Base-by-base conservation (phyloP, 129 eudicot genomes). In the Pseudognaphalium luteoalbum region DNA sequence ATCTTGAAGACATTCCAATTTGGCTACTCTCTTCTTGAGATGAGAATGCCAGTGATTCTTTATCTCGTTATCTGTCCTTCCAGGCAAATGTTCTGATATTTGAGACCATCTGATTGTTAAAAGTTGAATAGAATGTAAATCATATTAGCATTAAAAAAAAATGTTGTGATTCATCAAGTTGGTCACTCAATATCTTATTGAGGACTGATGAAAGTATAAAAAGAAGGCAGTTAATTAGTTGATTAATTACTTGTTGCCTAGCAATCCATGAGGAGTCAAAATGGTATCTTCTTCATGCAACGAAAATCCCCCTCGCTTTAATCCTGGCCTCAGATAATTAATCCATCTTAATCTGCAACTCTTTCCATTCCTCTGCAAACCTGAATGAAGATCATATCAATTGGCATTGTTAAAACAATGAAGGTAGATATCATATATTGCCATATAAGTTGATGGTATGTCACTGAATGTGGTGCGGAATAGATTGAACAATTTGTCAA, bases 41-140 rank as follows among this genome's bases (percentile, higher is more conserved):
- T 63, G 39, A 29, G 68, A 63, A 63, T 63, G 19, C 68, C 68
- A 30, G 7, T 28, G 39, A 32, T 63, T 30, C 21, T 63, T 30
- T 63, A 63, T 63, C 68, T 63, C 68, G 21, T 63, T 63, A 63
- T 30, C 68, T 0, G 68, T 63, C 20, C 68, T 63, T 63, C 68
- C 68, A 28, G 68, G 68, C 37, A 63, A 63, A 63, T 63, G 41
- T 63, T 63, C 42, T 15, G 68, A 63, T 28, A 63, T 63, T 16
- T 63, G 68, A 63, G 68, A 63, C 68, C 68, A 30, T 37, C 68
- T 63, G 68, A 58, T 19, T 9, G 3, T n/a, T 32, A 10, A 15
- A 63, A 63, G 12, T 63, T 63, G 14, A 58, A 20, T 57, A 20
- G 7, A 57, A 57, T 7, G 25, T 4, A 7, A 57, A 57, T 19